These are phyloP conservation scores for Syzygium aqueum DNA, from an alignment of 345 rosid species.

Conservation along the genomic window DNA sequence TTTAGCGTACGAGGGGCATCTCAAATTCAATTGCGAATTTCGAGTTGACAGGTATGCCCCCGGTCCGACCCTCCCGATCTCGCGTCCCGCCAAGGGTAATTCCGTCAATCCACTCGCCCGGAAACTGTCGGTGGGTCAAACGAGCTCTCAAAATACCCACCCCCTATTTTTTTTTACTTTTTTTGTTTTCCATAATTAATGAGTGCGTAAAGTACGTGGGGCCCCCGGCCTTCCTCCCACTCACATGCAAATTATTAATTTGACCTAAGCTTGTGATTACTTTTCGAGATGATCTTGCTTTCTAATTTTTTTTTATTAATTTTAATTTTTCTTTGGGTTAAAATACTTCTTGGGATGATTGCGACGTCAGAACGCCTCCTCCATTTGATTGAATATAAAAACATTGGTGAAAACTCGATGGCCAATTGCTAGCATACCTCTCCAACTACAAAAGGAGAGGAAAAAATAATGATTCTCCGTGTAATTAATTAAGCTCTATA, in stretches of 20 bases:
- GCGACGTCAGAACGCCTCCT: not conserved
- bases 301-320: not conserved
- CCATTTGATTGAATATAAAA: not conserved
- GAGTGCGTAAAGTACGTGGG: not conserved
- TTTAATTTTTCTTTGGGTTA: not conserved
- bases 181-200: not conserved
- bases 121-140: conserved; percentile 5
- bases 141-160: not conserved
- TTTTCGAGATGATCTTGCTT: not conserved
- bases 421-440: not conserved
- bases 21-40: not conserved
- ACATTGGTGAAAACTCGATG: not conserved
- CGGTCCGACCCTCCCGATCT: not conserved
- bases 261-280: not conserved
- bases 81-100: not conserved
- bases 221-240: not conserved
- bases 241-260: not conserved
- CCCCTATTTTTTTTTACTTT: not conserved
- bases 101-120: not conserved
- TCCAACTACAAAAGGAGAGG: not conserved
- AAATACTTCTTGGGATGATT: not conserved
- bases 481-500: not conserved
- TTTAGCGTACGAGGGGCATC: not conserved
- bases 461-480: not conserved
- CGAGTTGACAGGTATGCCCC: not conserved